These are phyloP conservation scores for Leccinum variicolor DNA, from an alignment of 768 basidiomycete species.

Conservation along the genomic window DNA sequence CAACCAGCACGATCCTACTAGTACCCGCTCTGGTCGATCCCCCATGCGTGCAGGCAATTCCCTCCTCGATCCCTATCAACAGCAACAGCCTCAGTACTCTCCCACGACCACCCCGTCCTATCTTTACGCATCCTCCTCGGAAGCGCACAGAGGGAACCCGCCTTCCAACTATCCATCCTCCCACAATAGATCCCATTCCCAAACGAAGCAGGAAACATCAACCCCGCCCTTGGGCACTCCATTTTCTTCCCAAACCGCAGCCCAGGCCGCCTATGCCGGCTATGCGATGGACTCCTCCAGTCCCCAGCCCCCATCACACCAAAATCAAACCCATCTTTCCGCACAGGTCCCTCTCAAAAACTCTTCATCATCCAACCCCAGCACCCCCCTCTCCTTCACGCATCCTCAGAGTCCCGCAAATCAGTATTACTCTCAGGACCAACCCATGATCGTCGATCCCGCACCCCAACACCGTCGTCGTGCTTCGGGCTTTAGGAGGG, in stretches of 20 bases:
- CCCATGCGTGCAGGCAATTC: slow-evolving; percentile 56
- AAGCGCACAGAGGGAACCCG: slow-evolving; percentile 39
- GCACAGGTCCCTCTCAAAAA: slow-evolving; percentile 46
- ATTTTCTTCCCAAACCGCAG: slow-evolving; percentile 52
- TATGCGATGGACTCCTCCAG: slow-evolving; percentile 67
- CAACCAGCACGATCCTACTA: slow-evolving; percentile 51
- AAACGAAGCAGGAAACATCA: slow-evolving; percentile 49
- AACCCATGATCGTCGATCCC: slow-evolving; percentile 70
- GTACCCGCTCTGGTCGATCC: slow-evolving; percentile 53
- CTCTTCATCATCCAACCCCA: slow-evolving; percentile 59
- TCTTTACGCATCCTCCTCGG: slow-evolving; percentile 36
- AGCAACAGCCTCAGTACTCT: slow-evolving; percentile 62
- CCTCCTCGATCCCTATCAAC: slow-evolving; percentile 69
- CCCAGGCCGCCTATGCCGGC: slow-evolving; percentile 41
- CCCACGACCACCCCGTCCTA: slow-evolving; percentile 50
- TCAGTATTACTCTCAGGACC: slow-evolving; percentile 61
- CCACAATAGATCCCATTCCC: slow-evolving; percentile 56
- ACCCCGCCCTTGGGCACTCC: slow-evolving; percentile 49
- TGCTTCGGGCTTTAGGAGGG: slow-evolving; percentile 72
- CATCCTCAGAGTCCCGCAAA: slow-evolving; percentile 49
- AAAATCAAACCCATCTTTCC: slow-evolving; percentile 50
- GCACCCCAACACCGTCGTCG: slow-evolving; percentile 57
- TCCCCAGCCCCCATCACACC: slow-evolving; percentile 51
- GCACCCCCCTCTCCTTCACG: slow-evolving; percentile 68
- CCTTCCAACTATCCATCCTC: slow-evolving; percentile 47